Percentiles rank a stretch among this genome's conserved stretches.
Evolutionary conservation across 208 protist species (phyloP).

Genomic region (Acanthamoeba royreba): DNA sequence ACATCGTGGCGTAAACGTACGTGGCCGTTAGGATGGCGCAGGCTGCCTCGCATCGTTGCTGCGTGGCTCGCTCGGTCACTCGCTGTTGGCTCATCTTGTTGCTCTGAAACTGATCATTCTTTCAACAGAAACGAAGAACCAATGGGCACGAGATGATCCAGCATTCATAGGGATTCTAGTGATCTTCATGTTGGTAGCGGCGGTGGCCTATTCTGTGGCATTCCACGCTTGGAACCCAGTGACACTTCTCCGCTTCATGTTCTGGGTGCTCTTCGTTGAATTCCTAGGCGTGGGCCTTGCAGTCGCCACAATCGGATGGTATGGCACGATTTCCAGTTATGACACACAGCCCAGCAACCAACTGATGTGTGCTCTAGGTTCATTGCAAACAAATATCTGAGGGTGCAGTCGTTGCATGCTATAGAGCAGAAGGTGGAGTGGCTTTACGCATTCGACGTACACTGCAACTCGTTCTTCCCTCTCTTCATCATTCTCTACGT

Average conservation of each 20-base stretch:
- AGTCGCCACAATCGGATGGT: conserved; percentile 80
- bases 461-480: conserved; percentile 95
- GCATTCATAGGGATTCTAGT: conserved; percentile 93
- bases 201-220: neutral
- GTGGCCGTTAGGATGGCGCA: neutral
- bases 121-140: conserved; percentile 96
- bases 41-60: neutral
- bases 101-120: too few relatives aligned
- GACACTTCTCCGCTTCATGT: conserved; percentile 54
- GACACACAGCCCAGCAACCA: neutral
- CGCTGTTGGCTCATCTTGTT: too few relatives aligned
- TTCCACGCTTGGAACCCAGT: neutral
- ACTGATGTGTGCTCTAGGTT: conserved; percentile 59
- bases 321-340: neutral
- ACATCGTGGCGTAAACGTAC: neutral
- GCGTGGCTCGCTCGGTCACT: neutral
- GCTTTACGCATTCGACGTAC: conserved; percentile 94
- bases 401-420: conserved; percentile 61
- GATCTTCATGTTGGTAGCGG: conserved; percentile 77
- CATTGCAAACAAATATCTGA: conserved; percentile 79
- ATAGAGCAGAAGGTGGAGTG: conserved; percentile 88
- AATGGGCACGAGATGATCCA: conserved; percentile 95
- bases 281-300: conserved; percentile 82
- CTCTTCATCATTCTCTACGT: conserved; percentile 74
- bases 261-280: conserved; percentile 79